Evolutionary conservation across 2,329 filamentous ascomycete species (phyloP), one percentile per base, ranked within the genome.

Genomic region (Endocalyx cinctus): DNA sequence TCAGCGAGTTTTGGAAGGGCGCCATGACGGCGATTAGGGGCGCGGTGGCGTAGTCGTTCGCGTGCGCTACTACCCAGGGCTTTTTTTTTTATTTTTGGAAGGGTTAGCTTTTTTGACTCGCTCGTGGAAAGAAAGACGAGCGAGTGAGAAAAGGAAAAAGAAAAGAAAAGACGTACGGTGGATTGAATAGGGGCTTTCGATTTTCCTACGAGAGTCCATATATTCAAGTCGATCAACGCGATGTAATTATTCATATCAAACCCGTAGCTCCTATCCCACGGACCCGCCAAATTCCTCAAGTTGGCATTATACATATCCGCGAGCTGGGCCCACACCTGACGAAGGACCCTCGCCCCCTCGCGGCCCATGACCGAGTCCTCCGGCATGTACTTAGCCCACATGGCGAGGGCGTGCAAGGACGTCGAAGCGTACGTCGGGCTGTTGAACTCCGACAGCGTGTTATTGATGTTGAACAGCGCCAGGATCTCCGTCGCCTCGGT

Each of bases 171-270:
- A 27, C 48, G 40, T 27, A 61, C 59, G 31, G 54, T 56, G 5
- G 47, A 35, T 17, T 58, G 55, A 2, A 64, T 37, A 0, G 59
- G 61, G 0, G 59, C 58, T 10, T 54, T 52, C 17, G 65, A 59
- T 33, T 74, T 70, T 7, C 74, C 74, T 5, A 75, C 59, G 4
- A 78, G 38, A 0, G 70, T 66, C 77, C 76, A 81, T 39, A 81
- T 64, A 55, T 75, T 75, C 12, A 75, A 51, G 0, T 70, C 69
- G 50, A 80, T 67, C 29, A 81, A 63, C 32, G 71, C 71, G 4
- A 79, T 51, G 44, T 81, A 81, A 5, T 66, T 58, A 34, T 77
- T 79, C 76, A 81, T 79, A 38, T 82, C 76, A 37, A 70, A 80
- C 1, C 76, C 76, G 41, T 82, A 82, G 0, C 69, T 62, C 1